Evolutionary conservation across 306 rosid species (phyloP).

Genomic region (Pyrus betulifolia): DNA sequence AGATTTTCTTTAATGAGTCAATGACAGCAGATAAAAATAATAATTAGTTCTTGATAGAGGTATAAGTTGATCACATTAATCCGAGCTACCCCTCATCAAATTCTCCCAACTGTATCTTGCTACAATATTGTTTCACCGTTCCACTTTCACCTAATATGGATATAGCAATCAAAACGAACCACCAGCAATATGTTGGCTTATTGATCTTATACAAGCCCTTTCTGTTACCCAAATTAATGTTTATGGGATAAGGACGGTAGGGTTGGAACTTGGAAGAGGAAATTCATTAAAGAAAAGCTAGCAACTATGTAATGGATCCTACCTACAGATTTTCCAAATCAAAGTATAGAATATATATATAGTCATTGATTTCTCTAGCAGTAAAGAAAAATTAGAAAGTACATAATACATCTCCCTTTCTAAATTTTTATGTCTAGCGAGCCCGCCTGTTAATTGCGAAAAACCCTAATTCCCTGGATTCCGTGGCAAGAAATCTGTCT

Average conservation of each 20-base stretch:
- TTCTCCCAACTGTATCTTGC: background rate
- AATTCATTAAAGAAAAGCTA: background rate
- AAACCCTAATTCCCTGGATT: slow-evolving; percentile 26
- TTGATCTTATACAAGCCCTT: background rate
- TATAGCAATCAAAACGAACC: background rate
- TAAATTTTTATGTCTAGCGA: background rate
- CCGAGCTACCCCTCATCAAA: background rate
- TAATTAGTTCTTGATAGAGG: too few relatives aligned
- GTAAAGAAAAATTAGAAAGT: too few relatives aligned
- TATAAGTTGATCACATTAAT: too few relatives aligned
- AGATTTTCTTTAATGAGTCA: background rate
- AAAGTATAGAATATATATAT: background rate
- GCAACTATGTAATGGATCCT: background rate
- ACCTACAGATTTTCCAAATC: background rate
- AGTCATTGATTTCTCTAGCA: background rate
- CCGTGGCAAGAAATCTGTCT: slow-evolving; percentile 23
- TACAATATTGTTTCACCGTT: background rate
- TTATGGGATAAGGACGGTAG: background rate
- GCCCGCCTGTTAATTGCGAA: background rate
- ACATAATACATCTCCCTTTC: background rate
- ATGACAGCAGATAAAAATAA: background rate
- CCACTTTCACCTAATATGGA: background rate
- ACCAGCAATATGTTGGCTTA: background rate
- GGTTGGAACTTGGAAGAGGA: slow-evolving; percentile 10
- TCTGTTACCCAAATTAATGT: background rate